Evolutionary conservation across 2,329 filamentous ascomycete species (phyloP).

Genomic region (Dryadomyces sulphureus): DNA sequence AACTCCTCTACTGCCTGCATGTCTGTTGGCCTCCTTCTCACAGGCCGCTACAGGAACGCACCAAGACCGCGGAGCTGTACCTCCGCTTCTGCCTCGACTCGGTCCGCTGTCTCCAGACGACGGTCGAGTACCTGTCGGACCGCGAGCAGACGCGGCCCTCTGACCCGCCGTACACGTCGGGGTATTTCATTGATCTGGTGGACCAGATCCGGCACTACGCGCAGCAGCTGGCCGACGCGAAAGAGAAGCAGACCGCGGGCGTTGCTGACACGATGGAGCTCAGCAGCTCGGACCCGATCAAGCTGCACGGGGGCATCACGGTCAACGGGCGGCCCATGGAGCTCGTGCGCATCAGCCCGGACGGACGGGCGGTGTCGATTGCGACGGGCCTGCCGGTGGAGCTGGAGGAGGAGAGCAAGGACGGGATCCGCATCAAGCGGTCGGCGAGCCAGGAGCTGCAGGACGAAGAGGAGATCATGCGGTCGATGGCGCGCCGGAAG

Average conservation of each 20-base stretch:
- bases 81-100: conserved; percentile 82
- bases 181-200: conserved; percentile 92
- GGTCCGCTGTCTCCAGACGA: conserved; percentile 79
- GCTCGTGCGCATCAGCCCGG: conserved; percentile 66
- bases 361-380: conserved; percentile 67
- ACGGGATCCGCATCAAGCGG: conserved; percentile 43
- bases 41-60: conserved; percentile 63
- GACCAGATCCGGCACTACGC: conserved; percentile 89
- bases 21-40: conserved; percentile 49
- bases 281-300: conserved; percentile 53
- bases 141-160: conserved; percentile 70
- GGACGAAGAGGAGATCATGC: conserved; percentile 69
- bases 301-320: conserved; percentile 66
- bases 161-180: conserved; percentile 86
- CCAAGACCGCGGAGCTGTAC: conserved; percentile 57
- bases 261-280: conserved; percentile 43
- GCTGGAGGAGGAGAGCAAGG: conserved; percentile 31
- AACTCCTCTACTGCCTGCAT: too few relatives aligned
- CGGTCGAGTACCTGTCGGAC: conserved; percentile 72
- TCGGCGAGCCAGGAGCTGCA: conserved; percentile 54
- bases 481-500: conserved; percentile 91
- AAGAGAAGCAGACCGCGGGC: conserved; percentile 41
- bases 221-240: conserved; percentile 61
- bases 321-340: conserved; percentile 73
- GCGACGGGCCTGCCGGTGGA: conserved; percentile 53